These are phyloP conservation scores for Populus hybrid DNA, from an alignment of 441 rosid genomes.

Conservation along the genomic window DNA sequence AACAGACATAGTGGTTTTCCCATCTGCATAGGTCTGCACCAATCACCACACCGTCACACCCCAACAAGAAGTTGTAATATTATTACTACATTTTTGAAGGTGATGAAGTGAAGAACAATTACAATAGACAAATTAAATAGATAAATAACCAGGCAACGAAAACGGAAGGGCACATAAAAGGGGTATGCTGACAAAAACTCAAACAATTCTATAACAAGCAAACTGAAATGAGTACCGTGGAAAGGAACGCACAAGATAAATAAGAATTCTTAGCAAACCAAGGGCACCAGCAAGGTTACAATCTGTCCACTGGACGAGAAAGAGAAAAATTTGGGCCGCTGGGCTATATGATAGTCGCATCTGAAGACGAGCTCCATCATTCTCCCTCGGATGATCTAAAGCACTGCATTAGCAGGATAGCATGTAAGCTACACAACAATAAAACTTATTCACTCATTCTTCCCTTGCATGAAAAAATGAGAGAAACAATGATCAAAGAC, in stretches of 20 bases:
- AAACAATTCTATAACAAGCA: background rate
- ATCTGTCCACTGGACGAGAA: slow-evolving; percentile 73
- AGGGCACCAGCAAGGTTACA: slow-evolving; percentile 75
- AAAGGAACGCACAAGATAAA: slow-evolving; percentile 44
- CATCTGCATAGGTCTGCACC: slow-evolving; percentile 81
- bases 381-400: slow-evolving; percentile 58
- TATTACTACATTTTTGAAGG: slow-evolving; percentile 4
- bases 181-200: background rate
- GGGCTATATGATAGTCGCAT: slow-evolving; percentile 73
- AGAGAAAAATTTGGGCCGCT: slow-evolving; percentile 61
- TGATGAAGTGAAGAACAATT: background rate
- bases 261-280: slow-evolving; percentile 61
- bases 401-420: slow-evolving; percentile 43
- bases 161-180: background rate
- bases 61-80: slow-evolving; percentile 15
- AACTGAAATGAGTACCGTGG: background rate
- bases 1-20: slow-evolving; percentile 81
- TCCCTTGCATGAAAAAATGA: background rate
- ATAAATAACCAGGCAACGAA: background rate
- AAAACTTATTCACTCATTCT: background rate
- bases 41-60: slow-evolving; percentile 27
- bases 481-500: background rate
- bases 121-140: background rate
- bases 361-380: slow-evolving; percentile 48
- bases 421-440: background rate